These are phyloP conservation scores for Pseudoperonospora humuli DNA, from an alignment of 352 stramenopile species.

Conservation along the genomic window DNA sequence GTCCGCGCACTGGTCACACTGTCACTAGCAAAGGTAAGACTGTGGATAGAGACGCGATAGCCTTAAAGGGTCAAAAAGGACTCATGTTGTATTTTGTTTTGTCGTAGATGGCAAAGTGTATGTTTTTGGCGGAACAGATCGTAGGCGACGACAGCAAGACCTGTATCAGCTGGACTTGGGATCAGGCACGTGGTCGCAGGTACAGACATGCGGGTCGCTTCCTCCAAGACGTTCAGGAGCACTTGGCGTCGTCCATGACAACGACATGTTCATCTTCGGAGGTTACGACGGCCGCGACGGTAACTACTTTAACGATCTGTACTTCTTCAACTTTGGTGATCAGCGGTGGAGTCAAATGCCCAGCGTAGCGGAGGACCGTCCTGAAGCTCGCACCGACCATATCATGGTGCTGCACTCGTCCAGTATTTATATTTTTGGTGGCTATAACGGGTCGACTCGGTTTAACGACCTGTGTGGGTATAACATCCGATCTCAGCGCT, in stretches of 20 bases:
- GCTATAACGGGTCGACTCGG: conserved; percentile 76
- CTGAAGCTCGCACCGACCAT: conserved; percentile 78
- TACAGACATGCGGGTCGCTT: conserved; percentile 53
- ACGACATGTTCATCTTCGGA: conserved; percentile 86
- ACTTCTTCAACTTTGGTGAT: conserved; percentile 81
- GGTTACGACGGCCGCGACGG: conserved; percentile 85
- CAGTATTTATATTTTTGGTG: conserved; percentile 84
- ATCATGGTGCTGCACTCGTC: conserved; percentile 77
- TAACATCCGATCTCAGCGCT: conserved; percentile 46
- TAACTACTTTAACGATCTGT: conserved; percentile 88
- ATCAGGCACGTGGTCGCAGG: conserved; percentile 61
- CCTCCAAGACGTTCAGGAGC: conserved; percentile 70
- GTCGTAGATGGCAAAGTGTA: conserved; percentile 56
- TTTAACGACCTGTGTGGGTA: conserved; percentile 84
- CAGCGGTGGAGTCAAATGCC: conserved; percentile 77
- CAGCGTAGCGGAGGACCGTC: conserved; percentile 43
- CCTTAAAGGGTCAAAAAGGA: neutral
- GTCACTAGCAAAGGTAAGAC: conserved; percentile 61
- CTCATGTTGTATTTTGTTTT: neutral
- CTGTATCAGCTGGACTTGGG: conserved; percentile 74
- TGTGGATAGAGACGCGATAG: neutral
- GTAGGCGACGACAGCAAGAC: conserved; percentile 71
- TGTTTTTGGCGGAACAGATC: conserved; percentile 83
- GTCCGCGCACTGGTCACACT: conserved; percentile 76
- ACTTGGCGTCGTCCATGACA: conserved; percentile 69